phyloP scores from a whole-genome alignment of 2,329 filamentous ascomycete species.

The Pseudogymnoascus sp. region DNA sequence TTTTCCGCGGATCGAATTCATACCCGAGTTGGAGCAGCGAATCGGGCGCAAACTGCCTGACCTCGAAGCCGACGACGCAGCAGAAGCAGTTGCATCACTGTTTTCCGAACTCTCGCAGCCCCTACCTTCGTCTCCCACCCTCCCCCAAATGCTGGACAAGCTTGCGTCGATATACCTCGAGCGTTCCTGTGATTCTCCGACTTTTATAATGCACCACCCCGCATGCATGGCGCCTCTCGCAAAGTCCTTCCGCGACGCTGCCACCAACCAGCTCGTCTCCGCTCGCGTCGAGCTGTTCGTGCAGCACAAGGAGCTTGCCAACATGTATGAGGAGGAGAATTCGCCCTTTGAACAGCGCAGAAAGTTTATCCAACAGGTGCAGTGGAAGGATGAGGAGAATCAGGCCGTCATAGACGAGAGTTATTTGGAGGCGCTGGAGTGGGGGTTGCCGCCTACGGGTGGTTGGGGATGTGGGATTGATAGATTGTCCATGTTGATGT shows the following conservation, averaged over 20 bases:
- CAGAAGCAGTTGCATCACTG: slow-evolving; percentile 46
- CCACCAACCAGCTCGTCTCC: slow-evolving; percentile 63
- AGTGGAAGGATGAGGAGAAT: slow-evolving; percentile 31
- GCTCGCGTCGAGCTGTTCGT: slow-evolving; percentile 83
- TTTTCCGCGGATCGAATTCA: slow-evolving; percentile 68
- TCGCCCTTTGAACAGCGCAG: slow-evolving; percentile 74
- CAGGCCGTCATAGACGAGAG: slow-evolving; percentile 45
- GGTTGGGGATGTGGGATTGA: slow-evolving; percentile 96
- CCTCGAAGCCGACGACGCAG: slow-evolving; percentile 41
- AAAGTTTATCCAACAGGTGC: slow-evolving; percentile 62
- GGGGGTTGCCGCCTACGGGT: slow-evolving; percentile 87
- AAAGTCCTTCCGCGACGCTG: slow-evolving; percentile 71
- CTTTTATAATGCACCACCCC: slow-evolving; percentile 85
- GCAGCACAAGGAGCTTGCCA: slow-evolving; percentile 71
- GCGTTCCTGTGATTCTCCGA: slow-evolving; percentile 59
- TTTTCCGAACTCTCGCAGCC: slow-evolving; percentile 42
- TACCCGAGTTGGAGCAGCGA: slow-evolving; percentile 64
- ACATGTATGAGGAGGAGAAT: slow-evolving; percentile 98
- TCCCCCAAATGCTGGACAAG: slow-evolving; percentile 69
- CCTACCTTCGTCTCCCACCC: slow-evolving; percentile 43
- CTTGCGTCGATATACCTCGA: slow-evolving; percentile 72
- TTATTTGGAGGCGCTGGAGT: slow-evolving; percentile 77
- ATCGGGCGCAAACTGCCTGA: slow-evolving; percentile 41
- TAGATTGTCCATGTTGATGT: slow-evolving; percentile 82
- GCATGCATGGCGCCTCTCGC: slow-evolving; percentile 84